Evolutionary conservation across 2,329 filamentous ascomycete species (phyloP).

Genomic region (Colletotrichum lupini): DNA sequence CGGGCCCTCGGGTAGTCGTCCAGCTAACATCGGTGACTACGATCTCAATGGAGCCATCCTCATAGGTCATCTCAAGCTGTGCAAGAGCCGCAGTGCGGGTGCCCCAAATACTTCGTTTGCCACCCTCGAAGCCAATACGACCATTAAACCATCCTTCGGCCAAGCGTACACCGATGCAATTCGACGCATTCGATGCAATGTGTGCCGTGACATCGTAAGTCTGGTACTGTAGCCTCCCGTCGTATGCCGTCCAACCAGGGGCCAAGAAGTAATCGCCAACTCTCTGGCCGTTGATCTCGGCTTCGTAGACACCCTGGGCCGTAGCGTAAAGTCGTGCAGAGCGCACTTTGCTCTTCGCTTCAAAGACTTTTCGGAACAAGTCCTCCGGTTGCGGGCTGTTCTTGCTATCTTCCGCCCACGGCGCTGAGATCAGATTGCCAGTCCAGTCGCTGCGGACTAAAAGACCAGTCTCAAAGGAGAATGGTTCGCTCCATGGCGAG

Average conservation of each 20-base stretch:
- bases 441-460: neutral
- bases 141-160: slow-evolving; percentile 58
- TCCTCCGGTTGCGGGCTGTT: slow-evolving; percentile 20
- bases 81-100: slow-evolving; percentile 2
- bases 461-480: neutral
- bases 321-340: slow-evolving; percentile 56
- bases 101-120: slow-evolving; percentile 42
- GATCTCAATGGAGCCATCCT: neutral
- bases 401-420: neutral
- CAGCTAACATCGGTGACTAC: slow-evolving; percentile 4
- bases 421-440: neutral
- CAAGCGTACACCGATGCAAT: slow-evolving; percentile 51
- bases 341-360: neutral
- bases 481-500: neutral
- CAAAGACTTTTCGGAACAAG: slow-evolving; percentile 48
- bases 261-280: slow-evolving; percentile 56
- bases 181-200: slow-evolving; percentile 45
- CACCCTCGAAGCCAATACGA: slow-evolving; percentile 39
- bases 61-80: slow-evolving; percentile 1
- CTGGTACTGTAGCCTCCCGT: slow-evolving; percentile 62
- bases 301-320: slow-evolving; percentile 56
- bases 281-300: slow-evolving; percentile 56
- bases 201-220: slow-evolving; percentile 61
- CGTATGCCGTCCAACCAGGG: slow-evolving; percentile 65
- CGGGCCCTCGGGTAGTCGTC: slow-evolving; percentile 12